These are phyloP conservation scores for Pseudogymnoascus sp. DNA, from an alignment of 2,329 filamentous ascomycete genomes.

Conservation along the genomic window DNA sequence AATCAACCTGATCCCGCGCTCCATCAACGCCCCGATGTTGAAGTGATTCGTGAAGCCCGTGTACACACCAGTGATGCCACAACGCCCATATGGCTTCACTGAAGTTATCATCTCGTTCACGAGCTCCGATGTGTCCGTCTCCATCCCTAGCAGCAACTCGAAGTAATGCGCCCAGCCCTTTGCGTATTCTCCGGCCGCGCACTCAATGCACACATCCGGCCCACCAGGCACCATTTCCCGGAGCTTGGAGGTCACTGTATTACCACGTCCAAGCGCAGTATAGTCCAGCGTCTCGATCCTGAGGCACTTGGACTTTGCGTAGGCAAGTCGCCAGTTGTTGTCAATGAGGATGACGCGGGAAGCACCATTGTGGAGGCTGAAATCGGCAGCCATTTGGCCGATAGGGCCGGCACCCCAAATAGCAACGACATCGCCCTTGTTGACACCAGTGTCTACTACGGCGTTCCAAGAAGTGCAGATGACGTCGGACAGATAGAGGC, in stretches of 20 bases:
- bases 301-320: conserved; percentile 53
- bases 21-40: conserved; percentile 57
- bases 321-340: conserved; percentile 40
- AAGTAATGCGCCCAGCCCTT: conserved; percentile 53
- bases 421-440: conserved; percentile 53
- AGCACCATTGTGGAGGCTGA: conserved; percentile 48
- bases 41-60: conserved; percentile 48
- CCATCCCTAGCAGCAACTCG: conserved; percentile 45
- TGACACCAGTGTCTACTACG: conserved; percentile 55
- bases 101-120: conserved; percentile 47
- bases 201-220: conserved; percentile 66
- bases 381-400: conserved; percentile 54
- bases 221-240: conserved; percentile 67
- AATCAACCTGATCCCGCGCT: conserved; percentile 54
- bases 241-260: conserved; percentile 62
- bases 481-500: conserved; percentile 55
- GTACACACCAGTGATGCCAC: conserved; percentile 47
- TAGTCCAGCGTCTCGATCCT: conserved; percentile 64
- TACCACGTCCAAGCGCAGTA: conserved; percentile 46
- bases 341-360: conserved; percentile 55
- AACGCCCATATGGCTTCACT: conserved; percentile 44
- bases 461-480: conserved; percentile 54
- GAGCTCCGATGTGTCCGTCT: conserved; percentile 54
- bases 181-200: conserved; percentile 51
- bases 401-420: conserved; percentile 59